Base-by-base conservation (phyloP, 257 asterid genomes). In the Paraleonurus japonicus region DNA sequence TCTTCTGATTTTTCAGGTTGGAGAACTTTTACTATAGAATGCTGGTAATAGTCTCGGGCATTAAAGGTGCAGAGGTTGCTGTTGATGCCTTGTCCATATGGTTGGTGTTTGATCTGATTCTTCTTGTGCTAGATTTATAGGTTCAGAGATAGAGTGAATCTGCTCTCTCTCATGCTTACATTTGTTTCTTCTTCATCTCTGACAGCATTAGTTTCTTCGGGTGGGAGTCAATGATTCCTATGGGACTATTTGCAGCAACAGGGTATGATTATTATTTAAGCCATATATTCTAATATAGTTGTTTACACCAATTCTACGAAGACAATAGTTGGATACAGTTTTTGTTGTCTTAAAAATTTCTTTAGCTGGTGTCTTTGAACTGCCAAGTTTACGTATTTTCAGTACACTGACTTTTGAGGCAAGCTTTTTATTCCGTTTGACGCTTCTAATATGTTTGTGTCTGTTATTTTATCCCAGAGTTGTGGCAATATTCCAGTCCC, bases 241-340 rank as follows among this genome's bases (percentile, higher is more conserved):
- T 86, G 61, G 92, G 92, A 26, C 75, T 86, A 76, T 86, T 82
- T 51, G 92, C 92, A 37, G 92, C 92, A 72, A 84, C 89, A 16
- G 92, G 92, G 89, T 86, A 82, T 26, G 83, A 15, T 64, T 41
- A 35, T 62, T 5, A 20, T 17, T 11, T 20, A 12, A 41, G 55
- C 41, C 23, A 64, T 39, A 63, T 4, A 16, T 65, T 10, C 51
- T 61, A 2, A 20, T 20, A 19, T 37, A 20, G 47, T 62, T 62
- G 68, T 12, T 35, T 62, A n/a, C 3, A 28, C 13, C 53, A 37
- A 7, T 62, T 17, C 19, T 10, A 35, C 2, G 5, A 20, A 33
- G 33, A 37, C 24, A 63, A n/a, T 13, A 19, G 32, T 61, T 33
- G 26, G 24, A 35, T 10, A 61, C 17, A 61, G 43, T 47, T 32